Evolutionary conservation across 2,329 filamentous ascomycete genomes (phyloP).

Genomic region (Teratosphaeria epicoccoides): DNA sequence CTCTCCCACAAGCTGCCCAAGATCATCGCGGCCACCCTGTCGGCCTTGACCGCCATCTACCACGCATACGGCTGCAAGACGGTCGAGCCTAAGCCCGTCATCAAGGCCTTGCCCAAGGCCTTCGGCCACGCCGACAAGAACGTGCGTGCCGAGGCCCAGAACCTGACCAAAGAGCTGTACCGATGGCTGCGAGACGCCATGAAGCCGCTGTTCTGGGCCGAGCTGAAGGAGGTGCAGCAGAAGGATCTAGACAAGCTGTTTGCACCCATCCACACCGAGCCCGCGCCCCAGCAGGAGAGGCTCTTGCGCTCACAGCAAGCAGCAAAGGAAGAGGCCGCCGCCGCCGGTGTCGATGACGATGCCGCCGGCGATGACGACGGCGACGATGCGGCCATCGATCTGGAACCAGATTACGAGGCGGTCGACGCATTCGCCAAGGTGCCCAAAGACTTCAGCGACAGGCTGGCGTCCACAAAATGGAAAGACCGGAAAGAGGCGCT

Average conservation of each 20-base stretch:
- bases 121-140: slow-evolving; percentile 98
- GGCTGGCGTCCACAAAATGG: slow-evolving; percentile 86
- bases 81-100: slow-evolving; percentile 80
- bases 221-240: slow-evolving; percentile 91
- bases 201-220: slow-evolving; percentile 95
- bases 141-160: slow-evolving; percentile 85
- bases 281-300: slow-evolving; percentile 78
- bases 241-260: slow-evolving; percentile 88
- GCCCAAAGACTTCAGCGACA: slow-evolving; percentile 70
- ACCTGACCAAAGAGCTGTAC: slow-evolving; percentile 86
- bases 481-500: slow-evolving; percentile 94
- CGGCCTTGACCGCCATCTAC: slow-evolving; percentile 70
- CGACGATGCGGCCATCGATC: slow-evolving; percentile 61
- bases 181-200: slow-evolving; percentile 95
- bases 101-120: slow-evolving; percentile 78
- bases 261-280: slow-evolving; percentile 81
- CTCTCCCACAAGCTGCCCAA: slow-evolving; percentile 86
- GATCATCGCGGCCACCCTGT: slow-evolving; percentile 64
- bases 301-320: slow-evolving; percentile 83
- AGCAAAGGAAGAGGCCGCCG: slow-evolving; percentile 60
- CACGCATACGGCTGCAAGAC: slow-evolving; percentile 93
- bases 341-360: slow-evolving; percentile 42
- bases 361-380: slow-evolving; percentile 37
- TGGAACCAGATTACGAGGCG: slow-evolving; percentile 56
- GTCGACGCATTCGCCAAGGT: slow-evolving; percentile 77